Percentiles rank a stretch among this genome's conserved stretches.
phyloP scores from a whole-genome alignment of 371 early-diverging fungal species.

The Capniomyces stellatus region DNA sequence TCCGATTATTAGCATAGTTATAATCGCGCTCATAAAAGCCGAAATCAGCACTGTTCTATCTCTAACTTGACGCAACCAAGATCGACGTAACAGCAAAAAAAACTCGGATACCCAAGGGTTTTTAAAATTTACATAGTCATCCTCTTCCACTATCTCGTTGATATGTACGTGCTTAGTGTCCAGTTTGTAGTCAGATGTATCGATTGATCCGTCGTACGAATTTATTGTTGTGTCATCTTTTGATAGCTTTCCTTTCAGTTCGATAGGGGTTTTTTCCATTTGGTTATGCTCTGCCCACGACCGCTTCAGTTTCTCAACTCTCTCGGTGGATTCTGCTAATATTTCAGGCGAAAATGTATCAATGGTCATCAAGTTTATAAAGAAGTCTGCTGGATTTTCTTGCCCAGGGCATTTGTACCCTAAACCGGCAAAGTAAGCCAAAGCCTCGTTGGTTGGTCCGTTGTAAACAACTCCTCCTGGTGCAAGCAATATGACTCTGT shows the following conservation, averaged over 20 bases:
- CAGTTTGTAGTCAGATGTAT: conserved; percentile 11
- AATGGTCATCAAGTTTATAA: conserved; percentile 26
- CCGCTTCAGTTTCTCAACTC: conserved; percentile 10
- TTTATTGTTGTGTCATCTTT: conserved; percentile 5
- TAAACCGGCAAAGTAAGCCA: conserved; percentile 32
- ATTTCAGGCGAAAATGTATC: conserved; percentile 12
- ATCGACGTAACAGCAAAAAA: conserved; percentile 11
- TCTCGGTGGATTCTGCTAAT: conserved; percentile 8
- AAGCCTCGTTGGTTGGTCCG: conserved; percentile 29
- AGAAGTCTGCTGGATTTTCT: conserved; percentile 39
- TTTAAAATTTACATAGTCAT: background rate
- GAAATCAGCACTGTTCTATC: conserved; percentile 9
- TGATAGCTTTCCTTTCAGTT: no score
- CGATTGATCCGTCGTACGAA: background rate
- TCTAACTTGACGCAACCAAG: conserved; percentile 17
- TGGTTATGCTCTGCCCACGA: conserved; percentile 16
- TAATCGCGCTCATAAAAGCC: conserved; percentile 4
- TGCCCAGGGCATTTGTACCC: conserved; percentile 30
- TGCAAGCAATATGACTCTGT: conserved; percentile 44
- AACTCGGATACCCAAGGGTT: conserved; percentile 17
- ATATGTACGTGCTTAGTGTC: background rate
- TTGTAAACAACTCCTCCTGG: conserved; percentile 47
- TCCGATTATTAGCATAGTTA: conserved; percentile 11
- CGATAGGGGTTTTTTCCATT: no score
- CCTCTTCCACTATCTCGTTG: background rate